Evolutionary conservation across 371 early-diverging fungal genomes (phyloP).

Genomic region (Catenaria anguillulae): DNA sequence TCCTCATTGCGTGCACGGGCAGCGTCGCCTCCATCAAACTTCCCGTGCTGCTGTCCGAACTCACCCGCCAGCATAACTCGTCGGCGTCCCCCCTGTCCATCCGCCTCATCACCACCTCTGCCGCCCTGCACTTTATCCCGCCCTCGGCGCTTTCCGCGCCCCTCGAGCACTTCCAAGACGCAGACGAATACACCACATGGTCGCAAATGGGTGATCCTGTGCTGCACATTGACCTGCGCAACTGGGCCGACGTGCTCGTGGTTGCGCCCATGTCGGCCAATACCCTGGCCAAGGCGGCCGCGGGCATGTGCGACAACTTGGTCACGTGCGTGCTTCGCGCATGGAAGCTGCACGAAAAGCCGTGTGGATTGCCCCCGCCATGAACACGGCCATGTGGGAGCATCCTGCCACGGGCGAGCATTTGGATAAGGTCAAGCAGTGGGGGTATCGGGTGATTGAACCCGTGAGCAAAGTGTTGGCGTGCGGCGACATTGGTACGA

Average conservation of each 20-base stretch:
- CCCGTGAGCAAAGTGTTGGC: constrained; percentile 78
- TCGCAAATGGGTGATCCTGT: constrained; percentile 70
- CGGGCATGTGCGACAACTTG: constrained; percentile 87
- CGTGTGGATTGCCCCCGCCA: constrained; percentile 76
- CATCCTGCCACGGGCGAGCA: constrained; percentile 77
- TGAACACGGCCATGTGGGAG: constrained; percentile 95
- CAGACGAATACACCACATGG: constrained; percentile 86
- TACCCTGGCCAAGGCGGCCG: constrained; percentile 77
- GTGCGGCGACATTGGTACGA: constrained; percentile 77
- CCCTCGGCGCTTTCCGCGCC: no score
- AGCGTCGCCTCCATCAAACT: constrained; percentile 82
- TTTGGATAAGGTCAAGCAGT: constrained; percentile 30
- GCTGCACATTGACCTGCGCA: constrained; percentile 87
- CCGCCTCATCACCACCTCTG: constrained; percentile 52
- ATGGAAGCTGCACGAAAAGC: constrained; percentile 57
- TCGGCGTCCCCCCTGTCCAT: no score
- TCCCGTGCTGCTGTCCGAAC: constrained; percentile 54
- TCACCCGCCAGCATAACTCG: no score
- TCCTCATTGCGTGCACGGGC: constrained; percentile 75
- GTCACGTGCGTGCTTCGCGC: constrained; percentile 84
- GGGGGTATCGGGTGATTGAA: constrained; percentile 41
- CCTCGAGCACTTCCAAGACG: no score
- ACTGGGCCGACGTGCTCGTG: constrained; percentile 85
- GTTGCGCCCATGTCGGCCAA: constrained; percentile 90
- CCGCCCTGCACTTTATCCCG: constrained; percentile 69